Conservation (phyloP, 2,329 filamentous ascomycete species). For the Neofusicoccum ribis region DNA sequence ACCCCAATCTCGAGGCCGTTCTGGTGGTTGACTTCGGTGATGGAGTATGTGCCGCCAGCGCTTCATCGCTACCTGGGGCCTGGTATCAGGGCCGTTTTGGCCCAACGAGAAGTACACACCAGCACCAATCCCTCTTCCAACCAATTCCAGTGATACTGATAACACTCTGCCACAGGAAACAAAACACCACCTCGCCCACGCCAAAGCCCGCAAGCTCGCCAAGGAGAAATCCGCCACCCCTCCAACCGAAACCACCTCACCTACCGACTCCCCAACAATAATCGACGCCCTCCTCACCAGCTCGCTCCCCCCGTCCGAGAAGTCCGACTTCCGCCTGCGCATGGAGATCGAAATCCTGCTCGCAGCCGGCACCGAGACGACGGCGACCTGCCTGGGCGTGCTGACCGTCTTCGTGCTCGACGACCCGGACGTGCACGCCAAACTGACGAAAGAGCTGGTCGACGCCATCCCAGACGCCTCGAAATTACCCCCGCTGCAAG, state of each 20-base stretch:
- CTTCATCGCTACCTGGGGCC: too few relatives aligned
- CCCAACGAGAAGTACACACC: too few relatives aligned
- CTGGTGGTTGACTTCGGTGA: too few relatives aligned
- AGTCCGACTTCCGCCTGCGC: conserved; percentile 22
- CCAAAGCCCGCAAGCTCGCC: too few relatives aligned
- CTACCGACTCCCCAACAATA: not conserved
- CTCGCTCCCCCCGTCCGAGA: not conserved
- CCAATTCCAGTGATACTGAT: too few relatives aligned
- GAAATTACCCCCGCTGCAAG: not conserved
- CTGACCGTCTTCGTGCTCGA: not conserved
- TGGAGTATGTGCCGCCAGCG: too few relatives aligned
- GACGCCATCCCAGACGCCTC: not conserved
- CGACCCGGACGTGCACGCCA: not conserved
- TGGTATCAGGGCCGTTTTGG: too few relatives aligned
- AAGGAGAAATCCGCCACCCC: not conserved
- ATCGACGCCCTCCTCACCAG: too few relatives aligned
- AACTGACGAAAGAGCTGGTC: not conserved
- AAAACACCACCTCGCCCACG: too few relatives aligned
- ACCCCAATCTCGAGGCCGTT: too few relatives aligned
- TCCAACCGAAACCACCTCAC: not conserved
- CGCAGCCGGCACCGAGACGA: conserved; percentile 32
- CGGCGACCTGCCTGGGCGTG: conserved; percentile 20
- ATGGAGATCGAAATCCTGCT: conserved; percentile 31
- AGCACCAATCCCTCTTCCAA: too few relatives aligned
- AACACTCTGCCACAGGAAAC: too few relatives aligned